These are phyloP conservation scores for Ramularia endophylla DNA, from an alignment of 2,329 filamentous ascomycete species.

Conservation along the genomic window DNA sequence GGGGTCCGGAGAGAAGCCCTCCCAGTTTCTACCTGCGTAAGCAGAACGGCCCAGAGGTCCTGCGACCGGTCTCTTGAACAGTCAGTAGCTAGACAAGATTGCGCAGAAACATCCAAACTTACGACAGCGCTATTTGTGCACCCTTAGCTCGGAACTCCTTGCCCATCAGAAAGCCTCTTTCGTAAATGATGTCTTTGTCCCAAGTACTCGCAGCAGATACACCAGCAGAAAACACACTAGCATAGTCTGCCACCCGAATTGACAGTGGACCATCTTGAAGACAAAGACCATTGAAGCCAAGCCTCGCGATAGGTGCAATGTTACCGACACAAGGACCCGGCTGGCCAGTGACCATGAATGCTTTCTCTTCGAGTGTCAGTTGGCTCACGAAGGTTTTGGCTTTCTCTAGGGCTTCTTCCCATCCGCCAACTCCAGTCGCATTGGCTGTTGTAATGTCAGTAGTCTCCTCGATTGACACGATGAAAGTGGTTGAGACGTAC, in stretches of 20 bases:
- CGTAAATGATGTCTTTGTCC: conserved; percentile 63
- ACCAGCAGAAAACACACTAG: conserved; percentile 73
- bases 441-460: conserved; percentile 7
- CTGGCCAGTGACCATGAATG: conserved; percentile 11
- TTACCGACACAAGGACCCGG: conserved; percentile 28
- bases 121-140: conserved; percentile 20
- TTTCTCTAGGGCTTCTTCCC: conserved; percentile 2
- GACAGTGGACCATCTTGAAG: conserved; percentile 23
- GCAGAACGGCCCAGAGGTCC: background rate
- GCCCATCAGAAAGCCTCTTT: conserved; percentile 67
- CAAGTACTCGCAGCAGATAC: conserved; percentile 78
- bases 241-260: conserved; percentile 70
- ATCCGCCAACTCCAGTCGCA: conserved; percentile 16
- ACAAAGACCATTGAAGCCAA: conserved; percentile 14
- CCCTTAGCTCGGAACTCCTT: conserved; percentile 69
- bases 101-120: conserved; percentile 36
- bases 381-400: conserved; percentile 13
- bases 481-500: background rate
- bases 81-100: conserved; percentile 22
- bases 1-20: conserved; percentile 66
- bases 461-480: background rate
- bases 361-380: conserved; percentile 15
- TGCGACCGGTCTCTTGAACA: background rate
- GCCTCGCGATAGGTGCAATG: conserved; percentile 15
- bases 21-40: conserved; percentile 62